Conservation (phyloP, 2,329 filamentous ascomycete species). For the Pseudogymnoascus sp. region DNA sequence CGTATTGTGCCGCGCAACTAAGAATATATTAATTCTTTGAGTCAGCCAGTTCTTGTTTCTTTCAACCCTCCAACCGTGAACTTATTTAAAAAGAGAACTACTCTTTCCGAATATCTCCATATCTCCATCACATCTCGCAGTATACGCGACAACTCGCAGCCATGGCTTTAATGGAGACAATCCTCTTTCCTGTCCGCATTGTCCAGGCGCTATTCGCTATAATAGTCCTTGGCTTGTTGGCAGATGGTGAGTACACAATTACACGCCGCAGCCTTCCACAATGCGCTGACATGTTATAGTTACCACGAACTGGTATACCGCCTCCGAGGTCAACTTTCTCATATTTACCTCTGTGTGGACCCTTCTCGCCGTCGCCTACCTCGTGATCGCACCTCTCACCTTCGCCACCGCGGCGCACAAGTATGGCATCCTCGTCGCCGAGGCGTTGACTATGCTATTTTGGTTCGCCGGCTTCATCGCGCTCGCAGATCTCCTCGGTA, state of each 20-base stretch:
- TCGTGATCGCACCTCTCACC: constrained; percentile 59
- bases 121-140: not conserved
- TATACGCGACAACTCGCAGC: constrained; percentile 17
- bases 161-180: constrained; percentile 41
- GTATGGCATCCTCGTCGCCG: constrained; percentile 57
- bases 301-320: constrained; percentile 28
- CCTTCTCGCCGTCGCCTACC: constrained; percentile 60
- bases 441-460: constrained; percentile 70
- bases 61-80: not conserved
- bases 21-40: constrained; percentile 1
- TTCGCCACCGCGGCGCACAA: constrained; percentile 53
- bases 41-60: not conserved
- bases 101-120: not conserved
- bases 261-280: constrained; percentile 11
- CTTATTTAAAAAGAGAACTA: not conserved
- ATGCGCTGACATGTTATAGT: not conserved
- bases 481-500: constrained; percentile 56
- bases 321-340: constrained; percentile 63
- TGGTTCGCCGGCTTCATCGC: constrained; percentile 86
- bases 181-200: constrained; percentile 56
- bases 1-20: not conserved
- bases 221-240: constrained; percentile 66
- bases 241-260: constrained; percentile 22
- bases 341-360: constrained; percentile 76
- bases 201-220: constrained; percentile 61